These are phyloP conservation scores for Rhynchospora tenuis DNA, from an alignment of 176 grass and related monocot genomes.

Conservation along the genomic window DNA sequence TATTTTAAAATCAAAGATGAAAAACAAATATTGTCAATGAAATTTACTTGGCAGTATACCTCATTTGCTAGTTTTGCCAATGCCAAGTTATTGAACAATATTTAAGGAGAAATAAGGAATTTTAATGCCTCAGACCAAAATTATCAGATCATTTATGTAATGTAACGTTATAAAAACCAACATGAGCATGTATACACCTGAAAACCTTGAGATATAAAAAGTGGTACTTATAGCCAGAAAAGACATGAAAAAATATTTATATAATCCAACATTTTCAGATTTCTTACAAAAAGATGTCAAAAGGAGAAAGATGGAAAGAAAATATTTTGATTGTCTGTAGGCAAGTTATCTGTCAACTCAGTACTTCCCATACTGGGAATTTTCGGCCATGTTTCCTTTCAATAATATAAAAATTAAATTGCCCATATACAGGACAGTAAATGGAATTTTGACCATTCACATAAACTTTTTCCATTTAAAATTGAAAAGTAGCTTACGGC, in stretches of 20 bases:
- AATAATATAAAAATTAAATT: neutral
- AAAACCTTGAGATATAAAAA: neutral
- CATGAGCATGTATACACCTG: no score
- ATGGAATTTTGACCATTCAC: neutral
- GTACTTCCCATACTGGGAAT: neutral
- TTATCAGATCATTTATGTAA: neutral
- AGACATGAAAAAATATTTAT: neutral
- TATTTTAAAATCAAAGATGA: neutral
- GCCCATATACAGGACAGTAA: neutral
- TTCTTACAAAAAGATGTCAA: neutral
- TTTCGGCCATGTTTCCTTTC: neutral
- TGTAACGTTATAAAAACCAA: no score
- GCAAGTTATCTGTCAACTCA: no score
- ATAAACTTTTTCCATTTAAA: neutral
- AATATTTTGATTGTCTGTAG: neutral
- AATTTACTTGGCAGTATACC: neutral
- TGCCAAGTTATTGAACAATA: no score
- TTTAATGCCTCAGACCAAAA: neutral
- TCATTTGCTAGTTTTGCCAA: neutral
- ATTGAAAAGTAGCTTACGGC: conserved; percentile 35
- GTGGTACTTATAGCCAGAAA: neutral
- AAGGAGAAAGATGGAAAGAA: neutral
- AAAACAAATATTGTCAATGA: neutral
- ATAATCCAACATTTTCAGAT: neutral
- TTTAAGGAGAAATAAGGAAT: no score